Base-by-base conservation (phyloP, 2,329 filamentous ascomycete genomes). In the Phialemoniopsis sp. region DNA sequence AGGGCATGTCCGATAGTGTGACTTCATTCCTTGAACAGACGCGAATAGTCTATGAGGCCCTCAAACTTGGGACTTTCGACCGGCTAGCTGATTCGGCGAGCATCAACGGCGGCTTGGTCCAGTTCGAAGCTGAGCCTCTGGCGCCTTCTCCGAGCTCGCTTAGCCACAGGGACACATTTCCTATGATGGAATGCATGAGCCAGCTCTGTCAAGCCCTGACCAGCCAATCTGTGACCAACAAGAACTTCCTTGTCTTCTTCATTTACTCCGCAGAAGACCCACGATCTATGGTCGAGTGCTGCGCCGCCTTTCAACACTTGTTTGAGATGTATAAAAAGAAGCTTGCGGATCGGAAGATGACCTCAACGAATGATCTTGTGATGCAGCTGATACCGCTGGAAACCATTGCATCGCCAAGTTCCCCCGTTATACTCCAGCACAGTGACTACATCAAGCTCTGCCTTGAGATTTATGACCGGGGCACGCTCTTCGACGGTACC, bases 401-500 rank as follows among this genome's bases (percentile, higher is more conserved):
- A 40, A 67, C 81, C n/a, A 60, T 93, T 8, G 79, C 82, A 8
- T 83, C 80, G 1, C 68, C 78, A 4, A 73, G 75, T 2, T 72
- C 72, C 3, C 62, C 89, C 13, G 73, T 82, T 2, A 70, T 86
- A n/a, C 75, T 81, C 2, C 69, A 76, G 3, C 75, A 79, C 0
- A 57, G 63, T 5, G 80, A 82, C 13, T 77, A 85, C 49, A 65
- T 69, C 33, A 75, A 67, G 40, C 66, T 90, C 13, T 85, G 84
- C 14, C 70, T 88, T 43, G 85, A 91, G 58, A 78, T 85, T 3
- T 93, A 91, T 51, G 85, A 89, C 54, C 80, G 87, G 6, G 89
- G 86, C 52, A 76, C 75, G 10, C 57, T 76, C 18, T 76, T 78
- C 36, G 66, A 66, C 8, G 73, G 76, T 10, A 59, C 74, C 40